Evolutionary conservation across 345 rosid species (phyloP).

Genomic region (Camelina neglecta): DNA sequence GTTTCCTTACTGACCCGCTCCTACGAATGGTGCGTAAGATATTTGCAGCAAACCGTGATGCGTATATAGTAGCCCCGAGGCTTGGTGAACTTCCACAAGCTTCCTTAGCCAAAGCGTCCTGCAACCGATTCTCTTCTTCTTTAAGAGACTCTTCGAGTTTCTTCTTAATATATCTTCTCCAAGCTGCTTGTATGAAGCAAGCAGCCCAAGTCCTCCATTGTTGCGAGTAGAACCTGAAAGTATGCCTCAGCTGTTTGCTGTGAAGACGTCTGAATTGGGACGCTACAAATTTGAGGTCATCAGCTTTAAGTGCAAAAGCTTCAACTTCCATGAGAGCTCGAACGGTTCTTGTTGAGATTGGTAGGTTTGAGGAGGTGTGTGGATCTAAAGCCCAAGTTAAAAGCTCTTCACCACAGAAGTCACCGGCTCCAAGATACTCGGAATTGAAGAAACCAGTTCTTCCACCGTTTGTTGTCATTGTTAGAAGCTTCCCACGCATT

Average conservation of each 20-base stretch:
- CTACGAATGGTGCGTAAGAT: constrained; percentile 62
- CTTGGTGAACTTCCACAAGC: constrained; percentile 72
- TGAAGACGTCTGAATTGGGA: constrained; percentile 86
- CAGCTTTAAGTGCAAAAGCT: constrained; percentile 85
- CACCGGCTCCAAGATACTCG: constrained; percentile 76
- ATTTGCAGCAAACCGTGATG: constrained; percentile 87
- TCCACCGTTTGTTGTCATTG: constrained; percentile 79
- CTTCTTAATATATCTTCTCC: constrained; percentile 78
- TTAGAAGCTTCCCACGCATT: constrained; percentile 85
- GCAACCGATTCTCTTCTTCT: constrained; percentile 74
- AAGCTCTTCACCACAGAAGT: constrained; percentile 94
- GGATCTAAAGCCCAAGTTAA: constrained; percentile 95
- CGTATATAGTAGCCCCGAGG: constrained; percentile 89
- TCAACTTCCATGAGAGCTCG: constrained; percentile 75
- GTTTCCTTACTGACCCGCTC: constrained; percentile 54
- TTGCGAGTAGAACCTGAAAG: constrained; percentile 81
- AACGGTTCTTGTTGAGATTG: constrained; percentile 87
- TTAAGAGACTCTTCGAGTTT: constrained; percentile 70
- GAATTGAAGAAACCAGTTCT: constrained; percentile 83
- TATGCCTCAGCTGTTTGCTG: constrained; percentile 86
- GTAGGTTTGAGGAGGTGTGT: constrained; percentile 77
- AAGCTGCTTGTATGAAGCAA: constrained; percentile 86
- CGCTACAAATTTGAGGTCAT: constrained; percentile 83
- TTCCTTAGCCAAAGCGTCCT: constrained; percentile 71
- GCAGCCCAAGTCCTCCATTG: constrained; percentile 99